Conservation (phyloP, 495 filamentous ascomycete genomes). For the Tuber brumale region DNA sequence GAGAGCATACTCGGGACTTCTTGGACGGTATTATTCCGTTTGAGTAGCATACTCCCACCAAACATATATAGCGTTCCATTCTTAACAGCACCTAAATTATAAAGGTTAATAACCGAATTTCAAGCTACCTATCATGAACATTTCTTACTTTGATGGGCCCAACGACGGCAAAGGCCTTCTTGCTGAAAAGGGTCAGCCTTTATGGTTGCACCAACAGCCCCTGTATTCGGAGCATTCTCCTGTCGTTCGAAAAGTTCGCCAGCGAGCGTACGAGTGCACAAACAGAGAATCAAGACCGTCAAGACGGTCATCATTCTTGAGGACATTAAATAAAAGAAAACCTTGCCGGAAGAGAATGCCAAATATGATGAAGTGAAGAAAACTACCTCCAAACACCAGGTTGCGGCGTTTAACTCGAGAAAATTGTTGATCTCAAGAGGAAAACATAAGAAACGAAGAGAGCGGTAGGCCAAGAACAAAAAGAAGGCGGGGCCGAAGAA, state of each 20-base stretch:
- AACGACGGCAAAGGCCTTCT: slow-evolving; percentile 5
- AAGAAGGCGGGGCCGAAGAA: neutral
- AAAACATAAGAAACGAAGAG: neutral
- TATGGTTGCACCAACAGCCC: neutral
- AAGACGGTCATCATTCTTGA: neutral
- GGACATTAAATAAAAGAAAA: neutral
- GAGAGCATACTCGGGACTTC: neutral
- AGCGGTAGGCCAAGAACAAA: neutral
- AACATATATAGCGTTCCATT: slow-evolving; percentile 1
- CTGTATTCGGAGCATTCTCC: neutral
- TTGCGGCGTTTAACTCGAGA: neutral
- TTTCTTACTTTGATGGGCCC: slow-evolving; percentile 6
- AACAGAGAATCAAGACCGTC: neutral
- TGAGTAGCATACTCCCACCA: slow-evolving; percentile 6
- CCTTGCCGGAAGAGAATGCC: neutral
- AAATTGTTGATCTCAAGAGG: neutral
- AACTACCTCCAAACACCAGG: neutral
- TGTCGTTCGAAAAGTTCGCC: slow-evolving; percentile 2
- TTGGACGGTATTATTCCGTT: neutral
- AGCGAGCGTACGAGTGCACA: neutral
- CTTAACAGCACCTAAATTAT: neutral
- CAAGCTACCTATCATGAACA: too few relatives aligned
- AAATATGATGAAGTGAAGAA: neutral
- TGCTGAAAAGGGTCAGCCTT: slow-evolving; percentile 1
- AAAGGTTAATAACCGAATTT: neutral